These are phyloP conservation scores for Aspergillus quadrilineatus DNA, from an alignment of 2,329 filamentous ascomycete genomes.

Conservation along the genomic window DNA sequence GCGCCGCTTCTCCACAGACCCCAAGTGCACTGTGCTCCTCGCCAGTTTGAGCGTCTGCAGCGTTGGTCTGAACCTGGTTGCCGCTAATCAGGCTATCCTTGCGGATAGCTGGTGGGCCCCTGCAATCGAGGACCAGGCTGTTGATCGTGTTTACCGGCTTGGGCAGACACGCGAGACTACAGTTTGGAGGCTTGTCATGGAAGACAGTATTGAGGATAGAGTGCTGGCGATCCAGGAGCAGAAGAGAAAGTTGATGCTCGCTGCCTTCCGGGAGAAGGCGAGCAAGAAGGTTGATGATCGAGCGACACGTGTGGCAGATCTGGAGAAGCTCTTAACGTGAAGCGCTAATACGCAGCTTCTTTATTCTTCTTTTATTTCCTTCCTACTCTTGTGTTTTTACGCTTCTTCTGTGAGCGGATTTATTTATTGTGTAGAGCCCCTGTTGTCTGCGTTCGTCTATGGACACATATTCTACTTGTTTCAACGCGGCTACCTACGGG, in stretches of 20 bases:
- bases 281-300: constrained; percentile 56
- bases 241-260: constrained; percentile 73
- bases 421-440: not conserved
- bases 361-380: not conserved
- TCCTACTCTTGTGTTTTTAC: too few species aligned
- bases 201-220: constrained; percentile 75
- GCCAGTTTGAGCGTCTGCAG: constrained; percentile 79
- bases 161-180: constrained; percentile 77
- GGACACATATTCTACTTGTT: not conserved
- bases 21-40: constrained; percentile 70
- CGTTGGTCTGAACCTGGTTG: constrained; percentile 81
- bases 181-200: constrained; percentile 78
- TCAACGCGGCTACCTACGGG: not conserved
- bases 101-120: constrained; percentile 90
- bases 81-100: constrained; percentile 81
- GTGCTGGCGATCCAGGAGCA: constrained; percentile 75
- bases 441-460: not conserved
- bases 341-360: not conserved
- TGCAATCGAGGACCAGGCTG: constrained; percentile 86
- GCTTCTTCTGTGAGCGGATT: not conserved
- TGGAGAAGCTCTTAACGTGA: constrained; percentile 39
- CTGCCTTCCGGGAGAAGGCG: constrained; percentile 74
- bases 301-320: constrained; percentile 54
- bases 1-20: constrained; percentile 64
- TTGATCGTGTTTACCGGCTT: constrained; percentile 82